phyloP scores from a whole-genome alignment of 192 early-diverging fungal species.

The Backusella liffmaniae region DNA sequence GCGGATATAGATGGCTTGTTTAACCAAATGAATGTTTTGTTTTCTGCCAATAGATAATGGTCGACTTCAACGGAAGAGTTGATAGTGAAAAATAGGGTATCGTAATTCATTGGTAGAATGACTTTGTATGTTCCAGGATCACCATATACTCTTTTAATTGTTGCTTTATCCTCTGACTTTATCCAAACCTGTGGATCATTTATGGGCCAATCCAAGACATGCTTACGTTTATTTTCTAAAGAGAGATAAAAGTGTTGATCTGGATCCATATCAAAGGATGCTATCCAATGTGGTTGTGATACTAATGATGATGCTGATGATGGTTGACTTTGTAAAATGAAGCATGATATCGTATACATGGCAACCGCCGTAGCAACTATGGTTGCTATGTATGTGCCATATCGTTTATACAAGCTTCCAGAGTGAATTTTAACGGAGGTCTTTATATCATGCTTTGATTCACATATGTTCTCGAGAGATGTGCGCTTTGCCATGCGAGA shows the following conservation, averaged over 20 bases:
- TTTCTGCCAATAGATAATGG: not conserved
- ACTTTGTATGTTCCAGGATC: not conserved
- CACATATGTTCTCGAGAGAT: not conserved
- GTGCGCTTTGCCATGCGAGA: conserved; percentile 11
- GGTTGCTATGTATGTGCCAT: too few species aligned
- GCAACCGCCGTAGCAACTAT: too few species aligned
- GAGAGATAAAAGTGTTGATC: not conserved
- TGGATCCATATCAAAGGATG: not conserved
- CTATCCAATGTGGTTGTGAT: not conserved
- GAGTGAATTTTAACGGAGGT: not conserved
- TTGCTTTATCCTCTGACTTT: not conserved
- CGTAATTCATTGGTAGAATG: not conserved
- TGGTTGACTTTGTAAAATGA: too few species aligned
- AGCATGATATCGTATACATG: too few species aligned
- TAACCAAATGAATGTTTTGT: not conserved
- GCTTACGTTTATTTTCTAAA: not conserved
- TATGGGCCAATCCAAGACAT: not conserved
- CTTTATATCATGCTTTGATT: not conserved
- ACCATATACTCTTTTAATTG: not conserved
- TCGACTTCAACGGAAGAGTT: not conserved
- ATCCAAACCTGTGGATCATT: not conserved
- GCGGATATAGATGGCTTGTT: not conserved
- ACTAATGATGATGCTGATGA: too few species aligned
- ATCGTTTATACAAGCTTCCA: too few species aligned
- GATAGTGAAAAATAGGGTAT: not conserved